Conservation (phyloP, 495 filamentous ascomycete genomes). For the Neurospora terricola region DNA sequence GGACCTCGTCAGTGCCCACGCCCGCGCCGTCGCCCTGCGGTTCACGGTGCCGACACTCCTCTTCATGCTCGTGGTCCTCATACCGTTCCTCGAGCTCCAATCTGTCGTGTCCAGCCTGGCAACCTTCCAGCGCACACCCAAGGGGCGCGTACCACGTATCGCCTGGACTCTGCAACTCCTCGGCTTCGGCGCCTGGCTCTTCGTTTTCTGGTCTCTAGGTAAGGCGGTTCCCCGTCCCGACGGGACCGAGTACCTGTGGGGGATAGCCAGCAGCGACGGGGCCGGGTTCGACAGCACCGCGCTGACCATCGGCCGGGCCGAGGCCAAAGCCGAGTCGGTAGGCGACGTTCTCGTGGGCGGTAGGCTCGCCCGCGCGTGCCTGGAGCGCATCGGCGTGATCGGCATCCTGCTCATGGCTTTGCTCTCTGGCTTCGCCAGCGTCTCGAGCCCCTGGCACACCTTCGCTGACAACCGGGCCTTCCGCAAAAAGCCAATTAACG, state of each 20-base stretch:
- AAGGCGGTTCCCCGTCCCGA: slow-evolving; percentile 40
- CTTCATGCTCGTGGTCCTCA: slow-evolving; percentile 54
- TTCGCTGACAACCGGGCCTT: slow-evolving; percentile 47
- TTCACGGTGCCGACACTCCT: slow-evolving; percentile 56
- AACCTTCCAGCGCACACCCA: slow-evolving; percentile 41
- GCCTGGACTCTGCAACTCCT: slow-evolving; percentile 50
- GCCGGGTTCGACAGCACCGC: slow-evolving; percentile 16
- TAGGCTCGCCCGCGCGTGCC: slow-evolving; percentile 57
- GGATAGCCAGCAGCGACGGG: not conserved
- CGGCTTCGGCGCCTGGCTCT: slow-evolving; percentile 52
- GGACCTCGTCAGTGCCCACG: slow-evolving; percentile 52
- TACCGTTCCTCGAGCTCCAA: slow-evolving; percentile 63
- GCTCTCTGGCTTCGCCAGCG: slow-evolving; percentile 71
- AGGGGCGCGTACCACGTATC: slow-evolving; percentile 33
- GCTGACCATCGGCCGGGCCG: slow-evolving; percentile 18
- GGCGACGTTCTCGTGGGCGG: slow-evolving; percentile 19
- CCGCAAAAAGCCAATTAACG: slow-evolving; percentile 45
- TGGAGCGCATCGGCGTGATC: slow-evolving; percentile 70
- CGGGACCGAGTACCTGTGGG: slow-evolving; percentile 2
- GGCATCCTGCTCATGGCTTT: slow-evolving; percentile 76
- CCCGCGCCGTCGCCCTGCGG: slow-evolving; percentile 50
- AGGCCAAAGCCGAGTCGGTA: slow-evolving; percentile 8
- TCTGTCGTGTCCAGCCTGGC: slow-evolving; percentile 46
- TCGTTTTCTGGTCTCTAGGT: slow-evolving; percentile 65
- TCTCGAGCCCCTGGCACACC: slow-evolving; percentile 71